Percentiles rank a stretch among this genome's conserved stretches.
phyloP scores from a whole-genome alignment of 805 yeast species.

The Candida jianshihensis region DNA sequence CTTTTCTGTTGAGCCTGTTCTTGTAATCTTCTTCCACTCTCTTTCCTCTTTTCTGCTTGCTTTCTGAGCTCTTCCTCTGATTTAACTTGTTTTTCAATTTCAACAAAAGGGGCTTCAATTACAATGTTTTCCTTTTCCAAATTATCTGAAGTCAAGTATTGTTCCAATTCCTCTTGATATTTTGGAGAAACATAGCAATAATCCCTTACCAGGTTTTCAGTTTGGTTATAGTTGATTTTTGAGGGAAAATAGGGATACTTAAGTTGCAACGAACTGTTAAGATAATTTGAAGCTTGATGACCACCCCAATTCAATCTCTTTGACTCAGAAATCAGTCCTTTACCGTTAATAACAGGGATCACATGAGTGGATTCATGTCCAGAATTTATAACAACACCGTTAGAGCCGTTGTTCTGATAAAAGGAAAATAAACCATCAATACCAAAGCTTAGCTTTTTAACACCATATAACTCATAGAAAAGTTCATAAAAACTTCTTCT shows the following conservation, averaged over 20 bases:
- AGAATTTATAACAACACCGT: slow-evolving; percentile 74
- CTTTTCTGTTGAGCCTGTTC: slow-evolving; percentile 88
- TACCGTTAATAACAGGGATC: slow-evolving; percentile 73
- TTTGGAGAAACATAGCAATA: slow-evolving; percentile 71
- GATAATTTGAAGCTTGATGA: slow-evolving; percentile 54
- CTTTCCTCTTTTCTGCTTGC: slow-evolving; percentile 74
- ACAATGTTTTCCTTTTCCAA: slow-evolving; percentile 68
- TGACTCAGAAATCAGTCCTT: slow-evolving; percentile 56
- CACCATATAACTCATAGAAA: slow-evolving; percentile 75
- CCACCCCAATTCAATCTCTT: slow-evolving; percentile 95
- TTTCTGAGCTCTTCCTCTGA: slow-evolving; percentile 73
- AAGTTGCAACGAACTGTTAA: slow-evolving; percentile 57
- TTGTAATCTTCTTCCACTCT: slow-evolving; percentile 82
- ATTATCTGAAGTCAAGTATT: slow-evolving; percentile 50
- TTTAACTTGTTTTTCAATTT: slow-evolving; percentile 60
- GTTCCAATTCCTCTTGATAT: slow-evolving; percentile 56
- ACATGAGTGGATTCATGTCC: slow-evolving; percentile 81
- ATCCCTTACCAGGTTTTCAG: slow-evolving; percentile 61
- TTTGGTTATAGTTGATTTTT: slow-evolving; percentile 55
- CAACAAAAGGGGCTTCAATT: slow-evolving; percentile 75
- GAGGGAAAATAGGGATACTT: slow-evolving; percentile 92
- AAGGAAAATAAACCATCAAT: slow-evolving; percentile 78
- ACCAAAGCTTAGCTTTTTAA: slow-evolving; percentile 72
- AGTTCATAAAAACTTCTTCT: slow-evolving; percentile 73
- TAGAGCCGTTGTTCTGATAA: slow-evolving; percentile 48